Percentiles rank a stretch among this genome's conserved stretches.
These are phyloP conservation scores for Begonia fuchsioides DNA, from an alignment of 306 rosid genomes.

Conservation along the genomic window DNA sequence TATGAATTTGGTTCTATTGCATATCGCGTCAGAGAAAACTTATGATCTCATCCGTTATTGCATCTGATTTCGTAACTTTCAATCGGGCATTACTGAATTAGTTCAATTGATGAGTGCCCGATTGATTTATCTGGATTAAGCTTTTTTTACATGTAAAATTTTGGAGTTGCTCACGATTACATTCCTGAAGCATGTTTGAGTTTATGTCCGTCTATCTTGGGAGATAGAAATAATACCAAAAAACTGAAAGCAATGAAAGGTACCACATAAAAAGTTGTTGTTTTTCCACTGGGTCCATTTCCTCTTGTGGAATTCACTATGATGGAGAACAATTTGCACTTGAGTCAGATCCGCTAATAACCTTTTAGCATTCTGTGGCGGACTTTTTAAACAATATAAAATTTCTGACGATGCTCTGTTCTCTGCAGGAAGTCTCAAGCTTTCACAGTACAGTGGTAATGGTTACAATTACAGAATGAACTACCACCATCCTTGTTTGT, in stretches of 20 bases:
- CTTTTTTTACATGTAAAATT: too few relatives aligned
- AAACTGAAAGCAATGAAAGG: too few relatives aligned
- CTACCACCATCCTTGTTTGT: slow-evolving; percentile 1
- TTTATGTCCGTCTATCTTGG: too few relatives aligned
- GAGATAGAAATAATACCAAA: too few relatives aligned
- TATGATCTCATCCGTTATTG: too few relatives aligned
- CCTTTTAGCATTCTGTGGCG: not conserved
- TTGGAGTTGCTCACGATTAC: too few relatives aligned
- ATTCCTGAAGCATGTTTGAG: too few relatives aligned
- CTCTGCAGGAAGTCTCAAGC: slow-evolving; percentile 3
- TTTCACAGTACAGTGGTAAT: slow-evolving; percentile 1
- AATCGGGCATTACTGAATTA: too few relatives aligned
- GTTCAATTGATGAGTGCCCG: not conserved
- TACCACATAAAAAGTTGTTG: too few relatives aligned
- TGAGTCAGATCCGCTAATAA: not conserved
- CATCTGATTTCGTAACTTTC: too few relatives aligned
- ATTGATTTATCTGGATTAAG: not conserved
- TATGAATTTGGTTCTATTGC: not conserved
- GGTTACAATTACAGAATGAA: slow-evolving; percentile 4
- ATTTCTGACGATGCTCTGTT: not conserved
- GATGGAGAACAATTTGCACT: too few relatives aligned
- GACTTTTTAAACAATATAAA: not conserved
- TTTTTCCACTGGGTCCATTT: not conserved
- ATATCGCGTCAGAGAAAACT: too few relatives aligned
- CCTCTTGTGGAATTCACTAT: not conserved